Base-by-base conservation (phyloP, 371 early-diverging fungal genomes). In the Apophysomyces ossiformis region DNA sequence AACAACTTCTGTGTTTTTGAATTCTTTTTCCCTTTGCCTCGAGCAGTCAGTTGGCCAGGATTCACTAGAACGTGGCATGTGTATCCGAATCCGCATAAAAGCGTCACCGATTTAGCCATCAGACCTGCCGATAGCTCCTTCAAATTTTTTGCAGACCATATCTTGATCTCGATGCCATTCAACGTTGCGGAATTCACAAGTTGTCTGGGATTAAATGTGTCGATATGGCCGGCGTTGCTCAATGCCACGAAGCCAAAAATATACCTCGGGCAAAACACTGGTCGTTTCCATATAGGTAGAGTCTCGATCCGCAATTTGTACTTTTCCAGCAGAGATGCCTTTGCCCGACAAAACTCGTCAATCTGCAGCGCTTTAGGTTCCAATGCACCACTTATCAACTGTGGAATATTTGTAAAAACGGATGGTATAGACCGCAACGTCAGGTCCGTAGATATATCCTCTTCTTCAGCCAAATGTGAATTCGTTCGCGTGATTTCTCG, bases 141-240 rank as follows among this genome's bases (percentile, higher is more conserved):
- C 54, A 50, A 21, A 21, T 21, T 50, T 21, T 50, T 50, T 21
- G 54, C 54, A 21, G 54, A 50, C 54, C 54, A 50, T 50, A 50
- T 50, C 21, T 8, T 50, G 54, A 21, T 50, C 8, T n/a, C 54
- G 11, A 50, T 18, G 0, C 54, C 54, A 26, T 50, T 50, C 54
- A 50, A 11, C 21, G 54, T 50, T 7, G 16, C 7, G 6, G 21
- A 9, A 21, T 50, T 50, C 0, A 9, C 1, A 16, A 50, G 5
- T 4, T 9, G 5, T 18, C 4, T 1, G 18, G 35, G 54, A 21
- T 50, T 11, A 26, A 50, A 50, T 9, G 54, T 50, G 21, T 8
- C 21, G 1, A 4, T 50, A 21, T 32, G 5, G 21, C 2, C 9
- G 21, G n/a, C 2, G 4, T n/a, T 50, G n/a, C 4, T 7, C 11